These are phyloP conservation scores for Diplocarpon mali DNA, from an alignment of 2,329 filamentous ascomycete genomes.

Conservation along the genomic window DNA sequence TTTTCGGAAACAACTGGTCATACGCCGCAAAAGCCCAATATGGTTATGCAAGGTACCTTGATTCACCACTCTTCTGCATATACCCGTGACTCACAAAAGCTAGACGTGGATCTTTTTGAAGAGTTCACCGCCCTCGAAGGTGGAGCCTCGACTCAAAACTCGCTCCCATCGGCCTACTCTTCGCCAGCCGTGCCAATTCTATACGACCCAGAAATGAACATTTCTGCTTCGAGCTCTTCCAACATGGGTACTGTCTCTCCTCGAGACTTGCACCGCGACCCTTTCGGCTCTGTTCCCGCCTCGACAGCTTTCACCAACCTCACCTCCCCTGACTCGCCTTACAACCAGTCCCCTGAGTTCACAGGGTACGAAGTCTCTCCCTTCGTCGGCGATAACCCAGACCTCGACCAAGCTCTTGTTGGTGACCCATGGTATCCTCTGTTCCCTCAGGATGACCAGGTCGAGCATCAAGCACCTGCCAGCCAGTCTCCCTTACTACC, in stretches of 20 bases:
- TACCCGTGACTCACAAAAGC: constrained; percentile 22
- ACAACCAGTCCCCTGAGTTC: constrained; percentile 66
- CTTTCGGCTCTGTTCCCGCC: constrained; percentile 65
- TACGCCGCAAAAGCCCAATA: constrained; percentile 35
- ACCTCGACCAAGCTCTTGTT: constrained; percentile 32
- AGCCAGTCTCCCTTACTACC: constrained; percentile 21
- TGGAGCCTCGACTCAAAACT: constrained; percentile 22
- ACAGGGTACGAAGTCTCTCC: constrained; percentile 69
- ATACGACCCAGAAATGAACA: constrained; percentile 38
- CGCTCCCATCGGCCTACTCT: constrained; percentile 23
- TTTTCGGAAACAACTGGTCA: constrained; percentile 52
- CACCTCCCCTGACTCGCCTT: constrained; percentile 66
- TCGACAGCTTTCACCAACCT: constrained; percentile 73
- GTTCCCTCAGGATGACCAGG: constrained; percentile 44
- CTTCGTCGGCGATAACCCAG: constrained; percentile 51
- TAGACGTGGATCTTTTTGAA: constrained; percentile 45
- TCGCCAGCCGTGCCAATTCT: constrained; percentile 30
- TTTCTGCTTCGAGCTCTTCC: constrained; percentile 33
- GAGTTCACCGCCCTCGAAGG: constrained; percentile 46
- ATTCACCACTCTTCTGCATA: constrained; percentile 10
- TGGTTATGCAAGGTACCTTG: constrained; percentile 46
- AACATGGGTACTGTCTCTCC: constrained; percentile 70
- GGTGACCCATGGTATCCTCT: constrained; percentile 61
- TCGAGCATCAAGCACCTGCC: constrained; percentile 18
- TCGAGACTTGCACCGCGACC: constrained; percentile 63